Evolutionary conservation across 2,329 filamentous ascomycete species (phyloP), one percentile per base, ranked within the genome.

Genomic region (Lecanosticta acicola): DNA sequence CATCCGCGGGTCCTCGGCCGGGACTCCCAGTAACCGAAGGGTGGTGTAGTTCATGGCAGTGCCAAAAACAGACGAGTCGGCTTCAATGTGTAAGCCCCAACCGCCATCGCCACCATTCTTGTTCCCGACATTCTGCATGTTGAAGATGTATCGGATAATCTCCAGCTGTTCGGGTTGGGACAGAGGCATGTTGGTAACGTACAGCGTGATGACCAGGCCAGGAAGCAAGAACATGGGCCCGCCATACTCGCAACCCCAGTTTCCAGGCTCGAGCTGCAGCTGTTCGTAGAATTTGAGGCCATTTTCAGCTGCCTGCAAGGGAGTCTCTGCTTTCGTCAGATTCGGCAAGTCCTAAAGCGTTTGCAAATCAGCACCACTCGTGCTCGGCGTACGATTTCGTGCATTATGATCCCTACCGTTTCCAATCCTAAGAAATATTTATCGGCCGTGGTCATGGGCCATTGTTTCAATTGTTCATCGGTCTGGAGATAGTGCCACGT

Each of bases 221-320:
- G 91, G 88, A 1, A 97, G 74, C 32, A 97, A 78, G 63, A 98
- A 98, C 87, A 96, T 91, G 3, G 93, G 93, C 0, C 93, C 93
- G 44, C 93, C 93, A 70, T 98, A 98, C 66, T 98, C 93, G 71
- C 91, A 97, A 3, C 77, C 93, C 93, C 93, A 98, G 62, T 96
- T 87, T 3, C 93, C 93, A 1, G 87, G 84, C 11, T 84, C 81
- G 1, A 96, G 76, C 66, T 98, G 93, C 18, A 97, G 78, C 53
- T 91, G 79, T 46, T 90, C 86, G 71, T 94, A 95, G 73, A 95
- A 97, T 3, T 79, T 73, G 43, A 97, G 76, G 32, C 85, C 89
- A 70, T 98, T 98, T 49, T 77, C 74, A 2, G 87, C 88, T 3
- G 87, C 75, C 54, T 93, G 80, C 46, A 93, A 74, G 3, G 91